Percentiles rank a stretch among this genome's conserved stretches.
Evolutionary conservation across 305 asterid genomes (phyloP).

Genomic region (Rubia occidens): DNA sequence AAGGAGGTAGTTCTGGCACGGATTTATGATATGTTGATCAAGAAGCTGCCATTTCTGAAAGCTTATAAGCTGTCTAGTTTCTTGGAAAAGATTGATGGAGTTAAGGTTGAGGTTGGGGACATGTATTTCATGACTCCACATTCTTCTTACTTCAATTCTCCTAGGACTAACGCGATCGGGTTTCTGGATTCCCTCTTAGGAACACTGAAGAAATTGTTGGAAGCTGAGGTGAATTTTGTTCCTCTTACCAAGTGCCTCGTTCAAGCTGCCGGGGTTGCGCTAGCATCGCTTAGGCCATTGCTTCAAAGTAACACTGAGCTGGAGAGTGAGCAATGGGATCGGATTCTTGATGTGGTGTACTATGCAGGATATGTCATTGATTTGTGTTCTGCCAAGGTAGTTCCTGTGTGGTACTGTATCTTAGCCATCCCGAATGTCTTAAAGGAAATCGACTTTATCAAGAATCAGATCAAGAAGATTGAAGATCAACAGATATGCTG

Average conservation of each 20-base stretch:
- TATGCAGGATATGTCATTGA: constrained; percentile 7
- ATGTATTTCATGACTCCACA: neutral
- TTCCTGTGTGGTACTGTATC: constrained; percentile 1
- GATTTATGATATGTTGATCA: neutral
- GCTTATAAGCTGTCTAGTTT: neutral
- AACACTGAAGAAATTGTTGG: constrained; percentile 10
- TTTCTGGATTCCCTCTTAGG: constrained; percentile 10
- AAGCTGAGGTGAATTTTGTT: neutral
- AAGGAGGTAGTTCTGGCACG: constrained; percentile 12
- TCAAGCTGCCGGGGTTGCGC: neutral
- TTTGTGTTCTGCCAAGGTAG: neutral
- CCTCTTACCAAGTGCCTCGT: neutral
- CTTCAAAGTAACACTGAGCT: neutral
- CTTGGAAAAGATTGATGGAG: neutral
- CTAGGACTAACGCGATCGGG: constrained; percentile 15
- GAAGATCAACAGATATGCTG: neutral
- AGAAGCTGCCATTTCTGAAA: neutral
- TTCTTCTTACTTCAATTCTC: constrained; percentile 9
- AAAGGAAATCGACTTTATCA: neutral
- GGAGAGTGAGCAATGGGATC: neutral
- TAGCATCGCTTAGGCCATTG: constrained; percentile 1
- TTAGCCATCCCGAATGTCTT: neutral
- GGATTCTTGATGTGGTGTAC: neutral
- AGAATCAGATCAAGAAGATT: neutral
- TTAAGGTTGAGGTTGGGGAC: neutral